Base-by-base conservation (phyloP, 371 early-diverging fungal genomes). In the Mortierella sp. region DNA sequence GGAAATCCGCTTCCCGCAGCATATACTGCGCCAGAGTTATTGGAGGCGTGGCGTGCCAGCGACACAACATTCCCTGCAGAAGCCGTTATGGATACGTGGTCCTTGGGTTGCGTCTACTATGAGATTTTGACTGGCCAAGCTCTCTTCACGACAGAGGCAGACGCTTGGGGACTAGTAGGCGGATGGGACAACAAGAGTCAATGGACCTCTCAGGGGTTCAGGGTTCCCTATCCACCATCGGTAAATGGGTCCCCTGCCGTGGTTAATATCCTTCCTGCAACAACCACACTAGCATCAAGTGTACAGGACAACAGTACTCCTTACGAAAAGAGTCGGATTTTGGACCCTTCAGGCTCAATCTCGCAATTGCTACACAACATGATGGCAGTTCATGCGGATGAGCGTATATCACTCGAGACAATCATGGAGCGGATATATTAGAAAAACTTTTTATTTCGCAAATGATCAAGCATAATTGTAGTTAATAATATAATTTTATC, bases 361-460 rank as follows among this genome's bases (percentile, higher is more conserved):
- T 58, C 66, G 22, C 58, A 69, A 49, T 49, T 81, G 16, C 37
- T 81, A 30, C 69, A 47, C 11, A 73, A 72, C 37, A 75, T 81
- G 73, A 65, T 81, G 67, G 8, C 37, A 14, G 43, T 59, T 4
- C 54, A 69, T 22, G 70, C 81, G 0, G 75, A 75, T 14, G 76
- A 72, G 40, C 81, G 81, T 32, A 40, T 72, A 4, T 52, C 73
- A 8, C 52, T 81, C 0, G 73, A 75, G 57, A 69, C 70, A 16
- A 75, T 75, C 43, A 75, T 81, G 81, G 81, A 81, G 70, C 55
- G 72, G 30, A 75, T 81, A 32, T 81, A 81, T 40, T 81, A 64
- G 60, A 20, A n/a, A 52, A 22, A 37, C n/a, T 51, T 51, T 51
- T 51, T 51, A 18, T 51, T 51, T 49, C 8, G 49, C 49, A 49